Conservation (phyloP, 2,329 filamentous ascomycete species). For the Scedosporium aurantiacum region DNA sequence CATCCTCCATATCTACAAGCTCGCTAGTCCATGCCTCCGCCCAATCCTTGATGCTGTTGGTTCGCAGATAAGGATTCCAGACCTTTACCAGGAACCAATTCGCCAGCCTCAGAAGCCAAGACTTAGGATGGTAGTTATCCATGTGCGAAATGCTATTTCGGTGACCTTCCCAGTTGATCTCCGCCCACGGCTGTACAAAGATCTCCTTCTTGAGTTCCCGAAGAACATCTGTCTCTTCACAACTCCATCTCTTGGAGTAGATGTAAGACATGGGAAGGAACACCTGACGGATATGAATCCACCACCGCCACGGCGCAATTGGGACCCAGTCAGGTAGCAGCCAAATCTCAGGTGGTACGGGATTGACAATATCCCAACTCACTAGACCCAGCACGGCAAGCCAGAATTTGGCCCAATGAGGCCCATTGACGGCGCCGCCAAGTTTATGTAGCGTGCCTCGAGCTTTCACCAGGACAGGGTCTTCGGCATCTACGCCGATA, state of each 20-base stretch:
- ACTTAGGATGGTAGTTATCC: constrained; percentile 92
- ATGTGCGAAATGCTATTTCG: constrained; percentile 68
- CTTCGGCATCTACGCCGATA: constrained; percentile 71
- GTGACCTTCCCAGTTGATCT: constrained; percentile 65
- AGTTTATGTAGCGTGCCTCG: constrained; percentile 71
- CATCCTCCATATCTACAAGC: constrained; percentile 80
- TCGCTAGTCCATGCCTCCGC: constrained; percentile 76
- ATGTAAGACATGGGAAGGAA: constrained; percentile 86
- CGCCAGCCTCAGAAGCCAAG: constrained; percentile 64
- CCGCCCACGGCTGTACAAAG: constrained; percentile 65
- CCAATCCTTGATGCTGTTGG: constrained; percentile 50
- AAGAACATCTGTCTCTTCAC: constrained; percentile 64
- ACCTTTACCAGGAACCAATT: constrained; percentile 73
- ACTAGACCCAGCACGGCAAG: constrained; percentile 72
- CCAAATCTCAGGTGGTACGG: constrained; percentile 89
- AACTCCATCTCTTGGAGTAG: constrained; percentile 72
- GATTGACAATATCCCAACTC: constrained; percentile 89
- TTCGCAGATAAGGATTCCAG: constrained; percentile 68
- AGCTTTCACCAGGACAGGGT: constrained; percentile 76
- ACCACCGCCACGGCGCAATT: constrained; percentile 87
- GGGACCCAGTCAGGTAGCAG: constrained; percentile 84
- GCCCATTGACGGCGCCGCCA: constrained; percentile 71
- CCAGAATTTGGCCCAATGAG: constrained; percentile 98
- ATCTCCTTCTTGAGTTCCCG: constrained; percentile 67
- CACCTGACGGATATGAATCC: constrained; percentile 97